These are phyloP conservation scores for Botryotinia convoluta DNA, from an alignment of 2,329 filamentous ascomycete genomes.

Conservation along the genomic window DNA sequence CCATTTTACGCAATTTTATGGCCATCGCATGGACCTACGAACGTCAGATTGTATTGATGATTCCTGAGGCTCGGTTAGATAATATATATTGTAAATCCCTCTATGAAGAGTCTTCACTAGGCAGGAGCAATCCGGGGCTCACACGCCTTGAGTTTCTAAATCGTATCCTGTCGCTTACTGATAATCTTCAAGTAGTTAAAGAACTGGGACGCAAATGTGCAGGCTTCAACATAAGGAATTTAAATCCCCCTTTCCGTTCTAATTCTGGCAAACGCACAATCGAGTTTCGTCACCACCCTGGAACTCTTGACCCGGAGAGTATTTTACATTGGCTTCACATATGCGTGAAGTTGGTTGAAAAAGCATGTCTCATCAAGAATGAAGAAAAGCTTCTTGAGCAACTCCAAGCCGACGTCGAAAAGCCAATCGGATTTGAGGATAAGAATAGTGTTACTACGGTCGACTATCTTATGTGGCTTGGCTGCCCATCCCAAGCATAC, in stretches of 20 bases:
- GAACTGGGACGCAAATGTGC: neutral
- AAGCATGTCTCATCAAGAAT: neutral
- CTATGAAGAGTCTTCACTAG: neutral
- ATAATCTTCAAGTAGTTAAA: neutral
- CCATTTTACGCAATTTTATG: slow-evolving; percentile 35
- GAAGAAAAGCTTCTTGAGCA: neutral
- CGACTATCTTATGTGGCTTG: slow-evolving; percentile 10
- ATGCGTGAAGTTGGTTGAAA: slow-evolving; percentile 23
- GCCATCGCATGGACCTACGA: slow-evolving; percentile 35
- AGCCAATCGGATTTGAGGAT: neutral
- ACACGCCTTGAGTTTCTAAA: slow-evolving; percentile 6
- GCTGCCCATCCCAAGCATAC: slow-evolving; percentile 3
- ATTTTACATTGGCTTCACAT: slow-evolving; percentile 28
- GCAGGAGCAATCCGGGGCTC: fast-evolving
- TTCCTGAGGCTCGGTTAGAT: neutral
- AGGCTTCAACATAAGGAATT: neutral
- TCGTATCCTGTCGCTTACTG: neutral
- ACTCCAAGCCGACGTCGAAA: neutral
- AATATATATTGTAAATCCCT: neutral
- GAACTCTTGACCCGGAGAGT: slow-evolving; percentile 24
- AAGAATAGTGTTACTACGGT: neutral
- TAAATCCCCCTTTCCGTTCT: neutral
- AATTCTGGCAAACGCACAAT: slow-evolving; percentile 22
- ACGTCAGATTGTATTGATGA: slow-evolving; percentile 22
- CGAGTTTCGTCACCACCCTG: slow-evolving; percentile 34